A percentile compares a stretch with the other conserved stretches of the same genome.
These are phyloP conservation scores for Aureobasidium namibiae DNA, from an alignment of 2,329 filamentous ascomycete species.

Conservation along the genomic window DNA sequence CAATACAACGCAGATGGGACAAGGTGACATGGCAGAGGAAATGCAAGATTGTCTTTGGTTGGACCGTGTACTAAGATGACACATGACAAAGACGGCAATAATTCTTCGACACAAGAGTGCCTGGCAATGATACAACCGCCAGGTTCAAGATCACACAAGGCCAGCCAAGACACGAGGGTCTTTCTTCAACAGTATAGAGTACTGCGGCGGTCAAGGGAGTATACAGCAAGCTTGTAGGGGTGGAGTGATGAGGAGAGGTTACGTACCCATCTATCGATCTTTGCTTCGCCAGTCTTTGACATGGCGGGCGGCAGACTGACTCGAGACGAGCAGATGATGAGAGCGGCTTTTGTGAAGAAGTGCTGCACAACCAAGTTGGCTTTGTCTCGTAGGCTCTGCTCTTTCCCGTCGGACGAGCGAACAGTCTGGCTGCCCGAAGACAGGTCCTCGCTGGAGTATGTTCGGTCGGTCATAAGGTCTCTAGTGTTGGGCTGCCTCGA, in stretches of 20 bases:
- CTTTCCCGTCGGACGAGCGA: slow-evolving; percentile 29
- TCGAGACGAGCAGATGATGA: slow-evolving; percentile 74
- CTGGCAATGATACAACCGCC: not conserved
- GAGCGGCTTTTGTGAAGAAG: slow-evolving; percentile 79
- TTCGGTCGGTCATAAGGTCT: slow-evolving; percentile 48
- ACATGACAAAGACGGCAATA: not conserved
- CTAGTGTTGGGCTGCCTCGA: slow-evolving; percentile 63
- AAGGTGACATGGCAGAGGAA: not conserved
- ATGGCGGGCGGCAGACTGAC: slow-evolving; percentile 57
- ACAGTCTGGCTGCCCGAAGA: slow-evolving; percentile 14
- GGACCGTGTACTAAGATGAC: slow-evolving; percentile 5
- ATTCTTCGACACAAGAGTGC: slow-evolving; percentile 2
- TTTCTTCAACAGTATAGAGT: not conserved
- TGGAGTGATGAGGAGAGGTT: not conserved
- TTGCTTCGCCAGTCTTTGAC: slow-evolving; percentile 52
- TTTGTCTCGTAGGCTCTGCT: slow-evolving; percentile 57
- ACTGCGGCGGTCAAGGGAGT: slow-evolving; percentile 9
- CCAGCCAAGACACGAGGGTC: not conserved
- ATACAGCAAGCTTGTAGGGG: not conserved
- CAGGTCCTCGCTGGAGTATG: slow-evolving; percentile 37
- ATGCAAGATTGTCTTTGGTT: not conserved
- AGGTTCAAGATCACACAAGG: slow-evolving; percentile 2
- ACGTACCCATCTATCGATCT: slow-evolving; percentile 81
- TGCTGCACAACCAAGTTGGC: slow-evolving; percentile 92
- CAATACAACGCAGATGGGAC: not conserved